These are phyloP conservation scores for Mikania micrantha DNA, from an alignment of 129 eudicot genomes.

Conservation along the genomic window DNA sequence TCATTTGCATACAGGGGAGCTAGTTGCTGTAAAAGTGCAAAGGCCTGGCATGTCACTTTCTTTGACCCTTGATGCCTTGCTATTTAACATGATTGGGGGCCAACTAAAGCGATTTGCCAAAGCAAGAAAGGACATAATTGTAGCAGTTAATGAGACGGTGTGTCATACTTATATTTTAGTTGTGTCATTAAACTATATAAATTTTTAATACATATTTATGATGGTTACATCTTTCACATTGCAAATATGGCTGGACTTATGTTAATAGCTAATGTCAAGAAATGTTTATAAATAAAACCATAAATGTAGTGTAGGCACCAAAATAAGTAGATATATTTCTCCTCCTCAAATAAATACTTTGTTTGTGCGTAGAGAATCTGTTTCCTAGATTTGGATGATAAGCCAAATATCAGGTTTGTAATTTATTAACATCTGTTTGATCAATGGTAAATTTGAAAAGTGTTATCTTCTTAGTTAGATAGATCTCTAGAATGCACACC, in stretches of 20 bases:
- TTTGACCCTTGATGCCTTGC: conserved; percentile 90
- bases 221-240: neutral
- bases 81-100: conserved; percentile 93
- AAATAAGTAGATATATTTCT: neutral
- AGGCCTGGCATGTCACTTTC: conserved; percentile 89
- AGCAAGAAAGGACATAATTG: conserved; percentile 91
- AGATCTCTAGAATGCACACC: neutral
- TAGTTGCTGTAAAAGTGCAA: conserved; percentile 97
- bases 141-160: conserved; percentile 95
- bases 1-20: conserved; percentile 96
- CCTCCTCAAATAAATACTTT: neutral
- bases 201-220: neutral
- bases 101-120: conserved; percentile 93
- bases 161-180: conserved; percentile 19
- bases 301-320: neutral
- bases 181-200: neutral
- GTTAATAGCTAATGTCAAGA: neutral
- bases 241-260: neutral
- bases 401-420: neutral
- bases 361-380: neutral
- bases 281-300: neutral
- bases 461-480: neutral
- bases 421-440: neutral
- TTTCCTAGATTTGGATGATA: neutral
- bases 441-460: neutral